Conservation (phyloP, 768 basidiomycete genomes). For the Ramaria rubella region DNA sequence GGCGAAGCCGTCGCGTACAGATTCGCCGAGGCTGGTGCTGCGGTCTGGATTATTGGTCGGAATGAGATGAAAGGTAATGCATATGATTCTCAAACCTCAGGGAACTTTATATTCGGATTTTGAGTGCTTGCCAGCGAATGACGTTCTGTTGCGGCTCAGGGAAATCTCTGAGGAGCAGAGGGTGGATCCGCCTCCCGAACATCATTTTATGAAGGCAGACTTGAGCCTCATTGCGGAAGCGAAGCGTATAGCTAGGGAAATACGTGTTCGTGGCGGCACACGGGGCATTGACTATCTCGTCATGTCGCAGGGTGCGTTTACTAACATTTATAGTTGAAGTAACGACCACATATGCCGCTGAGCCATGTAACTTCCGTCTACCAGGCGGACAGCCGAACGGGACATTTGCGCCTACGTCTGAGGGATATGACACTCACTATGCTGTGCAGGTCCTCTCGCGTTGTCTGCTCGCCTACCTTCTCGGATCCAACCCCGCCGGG, state of each 20-base stretch:
- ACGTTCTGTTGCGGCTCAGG: background rate
- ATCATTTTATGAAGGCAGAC: constrained; percentile 4
- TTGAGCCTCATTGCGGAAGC: constrained; percentile 1
- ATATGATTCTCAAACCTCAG: background rate
- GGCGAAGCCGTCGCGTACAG: constrained; percentile 40
- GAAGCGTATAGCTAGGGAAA: background rate
- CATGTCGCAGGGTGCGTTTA: constrained; percentile 5
- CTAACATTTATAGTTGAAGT: background rate
- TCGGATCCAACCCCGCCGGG: background rate
- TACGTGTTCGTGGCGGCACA: background rate
- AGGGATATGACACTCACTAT: constrained; percentile 6
- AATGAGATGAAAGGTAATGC: constrained; percentile 6
- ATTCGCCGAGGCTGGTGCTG: constrained; percentile 27
- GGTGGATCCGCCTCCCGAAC: background rate
- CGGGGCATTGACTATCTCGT: constrained; percentile 7
- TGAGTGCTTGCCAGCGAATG: background rate
- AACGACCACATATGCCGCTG: background rate
- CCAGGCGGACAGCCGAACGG: constrained; percentile 8
- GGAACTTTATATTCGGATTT: background rate
- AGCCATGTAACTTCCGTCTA: background rate
- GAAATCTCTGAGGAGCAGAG: constrained; percentile 7
- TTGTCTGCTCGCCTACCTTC: background rate
- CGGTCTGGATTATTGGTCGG: constrained; percentile 9
- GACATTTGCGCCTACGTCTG: background rate
- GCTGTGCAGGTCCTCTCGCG: constrained; percentile 10